Conservation (phyloP, 179 eudicot genomes). For the Actinidia polygama region DNA sequence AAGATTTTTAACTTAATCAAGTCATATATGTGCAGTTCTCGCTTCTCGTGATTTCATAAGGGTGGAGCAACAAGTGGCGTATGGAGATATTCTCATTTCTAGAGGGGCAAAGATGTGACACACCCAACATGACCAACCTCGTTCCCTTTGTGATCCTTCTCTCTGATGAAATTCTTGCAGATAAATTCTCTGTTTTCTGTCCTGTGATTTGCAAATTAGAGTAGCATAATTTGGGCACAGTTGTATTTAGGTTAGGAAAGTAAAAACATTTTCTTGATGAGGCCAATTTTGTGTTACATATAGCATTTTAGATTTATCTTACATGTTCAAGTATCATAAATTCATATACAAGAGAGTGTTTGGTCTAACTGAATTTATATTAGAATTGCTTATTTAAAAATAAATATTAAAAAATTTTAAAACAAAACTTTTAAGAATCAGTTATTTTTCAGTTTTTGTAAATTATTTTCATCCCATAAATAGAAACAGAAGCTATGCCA, state of each 20-base stretch:
- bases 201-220: neutral
- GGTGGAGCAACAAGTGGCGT: constrained; percentile 69
- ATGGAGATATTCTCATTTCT: constrained; percentile 80
- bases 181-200: neutral
- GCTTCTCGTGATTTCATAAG: constrained; percentile 63
- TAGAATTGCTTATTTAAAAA: too few relatives aligned
- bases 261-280: too few relatives aligned
- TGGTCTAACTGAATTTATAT: too few relatives aligned
- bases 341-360: too few relatives aligned
- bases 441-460: too few relatives aligned
- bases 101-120: constrained; percentile 83
- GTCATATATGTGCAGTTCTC: constrained; percentile 61
- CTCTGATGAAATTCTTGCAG: neutral
- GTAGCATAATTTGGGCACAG: neutral
- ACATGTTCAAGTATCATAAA: neutral
- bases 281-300: neutral
- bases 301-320: neutral
- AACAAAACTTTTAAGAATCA: too few relatives aligned
- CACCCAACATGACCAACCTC: neutral
- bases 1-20: too few relatives aligned
- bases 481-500: too few relatives aligned
- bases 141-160: neutral
- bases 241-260: constrained; percentile 9
- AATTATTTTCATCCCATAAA: too few relatives aligned
- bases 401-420: too few relatives aligned